A percentile compares a stretch with the other conserved stretches of the same genome.
phyloP scores from a whole-genome alignment of 306 rosid species.

The Medicago arabica region DNA sequence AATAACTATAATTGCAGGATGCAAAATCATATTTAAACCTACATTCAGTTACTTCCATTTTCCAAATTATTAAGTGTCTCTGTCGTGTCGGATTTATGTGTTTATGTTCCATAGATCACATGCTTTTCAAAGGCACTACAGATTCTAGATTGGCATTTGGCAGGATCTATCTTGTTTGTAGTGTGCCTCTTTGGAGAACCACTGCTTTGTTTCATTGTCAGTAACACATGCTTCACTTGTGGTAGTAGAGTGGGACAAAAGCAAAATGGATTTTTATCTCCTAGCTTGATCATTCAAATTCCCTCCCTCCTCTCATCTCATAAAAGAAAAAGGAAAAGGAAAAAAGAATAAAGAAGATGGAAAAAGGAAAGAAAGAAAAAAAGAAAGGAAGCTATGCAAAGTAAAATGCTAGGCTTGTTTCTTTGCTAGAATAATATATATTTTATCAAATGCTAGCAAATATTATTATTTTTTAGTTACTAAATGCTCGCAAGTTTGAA shows the following conservation, averaged over 20 bases:
- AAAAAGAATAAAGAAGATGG: background rate
- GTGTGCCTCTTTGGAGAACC: constrained; percentile 44
- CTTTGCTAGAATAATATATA: constrained; percentile 19
- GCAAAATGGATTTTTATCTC: constrained; percentile 42
- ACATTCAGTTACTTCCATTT: background rate
- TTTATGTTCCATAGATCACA: constrained; percentile 45
- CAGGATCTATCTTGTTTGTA: constrained; percentile 51
- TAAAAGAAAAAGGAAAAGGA: constrained; percentile 30
- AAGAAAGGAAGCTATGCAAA: constrained; percentile 36
- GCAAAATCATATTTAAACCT: background rate
- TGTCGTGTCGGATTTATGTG: constrained; percentile 18
- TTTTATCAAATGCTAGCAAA: constrained; percentile 29
- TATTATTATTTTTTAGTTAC: no score
- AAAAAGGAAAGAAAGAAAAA: background rate
- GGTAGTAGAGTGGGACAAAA: constrained; percentile 39
- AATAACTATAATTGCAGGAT: no score
- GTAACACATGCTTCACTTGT: constrained; percentile 42
- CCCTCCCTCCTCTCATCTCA: constrained; percentile 42
- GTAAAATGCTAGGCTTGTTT: constrained; percentile 37
- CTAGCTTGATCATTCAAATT: constrained; percentile 41
- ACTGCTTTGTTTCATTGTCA: constrained; percentile 49
- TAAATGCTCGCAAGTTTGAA: constrained; percentile 35
- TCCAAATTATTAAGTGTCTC: background rate
- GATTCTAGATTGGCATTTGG: constrained; percentile 52
- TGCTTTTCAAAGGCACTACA: constrained; percentile 51